Conservation (phyloP, 2,329 filamentous ascomycete species). For the Bipolaris bicolor region DNA sequence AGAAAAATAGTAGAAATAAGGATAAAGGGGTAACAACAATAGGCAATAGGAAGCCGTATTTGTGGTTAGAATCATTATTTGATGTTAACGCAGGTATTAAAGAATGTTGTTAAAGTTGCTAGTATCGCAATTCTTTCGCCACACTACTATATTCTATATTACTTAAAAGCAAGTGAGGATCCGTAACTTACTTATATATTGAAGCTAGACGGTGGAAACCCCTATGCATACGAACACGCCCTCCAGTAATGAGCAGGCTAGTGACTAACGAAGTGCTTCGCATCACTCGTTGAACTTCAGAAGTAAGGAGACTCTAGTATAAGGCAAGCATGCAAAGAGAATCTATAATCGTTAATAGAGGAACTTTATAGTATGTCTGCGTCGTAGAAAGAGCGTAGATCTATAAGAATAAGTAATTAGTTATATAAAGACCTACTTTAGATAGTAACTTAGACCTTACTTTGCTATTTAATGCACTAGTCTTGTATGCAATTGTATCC, state of each 20-base stretch:
- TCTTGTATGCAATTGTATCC: background rate
- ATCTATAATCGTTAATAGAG: background rate
- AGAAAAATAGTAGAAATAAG: background rate
- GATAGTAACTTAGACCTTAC: background rate
- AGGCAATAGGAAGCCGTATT: background rate
- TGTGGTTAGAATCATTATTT: background rate
- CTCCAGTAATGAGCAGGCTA: background rate
- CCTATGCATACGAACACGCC: background rate
- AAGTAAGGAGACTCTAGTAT: background rate
- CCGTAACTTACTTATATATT: background rate
- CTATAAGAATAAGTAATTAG: background rate
- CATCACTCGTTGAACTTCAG: background rate
- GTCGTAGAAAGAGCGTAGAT: background rate
- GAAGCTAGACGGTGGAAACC: background rate
- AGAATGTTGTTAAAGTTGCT: background rate
- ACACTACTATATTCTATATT: background rate
- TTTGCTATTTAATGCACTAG: background rate
- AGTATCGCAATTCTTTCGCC: background rate
- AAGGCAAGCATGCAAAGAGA: background rate
- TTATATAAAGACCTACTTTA: background rate
- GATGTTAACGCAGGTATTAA: background rate
- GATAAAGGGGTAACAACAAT: background rate
- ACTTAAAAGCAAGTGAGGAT: background rate
- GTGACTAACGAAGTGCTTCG: background rate
- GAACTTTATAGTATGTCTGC: background rate